These are phyloP conservation scores for Truncatella angustata DNA, from an alignment of 2,329 filamentous ascomycete genomes.

Conservation along the genomic window DNA sequence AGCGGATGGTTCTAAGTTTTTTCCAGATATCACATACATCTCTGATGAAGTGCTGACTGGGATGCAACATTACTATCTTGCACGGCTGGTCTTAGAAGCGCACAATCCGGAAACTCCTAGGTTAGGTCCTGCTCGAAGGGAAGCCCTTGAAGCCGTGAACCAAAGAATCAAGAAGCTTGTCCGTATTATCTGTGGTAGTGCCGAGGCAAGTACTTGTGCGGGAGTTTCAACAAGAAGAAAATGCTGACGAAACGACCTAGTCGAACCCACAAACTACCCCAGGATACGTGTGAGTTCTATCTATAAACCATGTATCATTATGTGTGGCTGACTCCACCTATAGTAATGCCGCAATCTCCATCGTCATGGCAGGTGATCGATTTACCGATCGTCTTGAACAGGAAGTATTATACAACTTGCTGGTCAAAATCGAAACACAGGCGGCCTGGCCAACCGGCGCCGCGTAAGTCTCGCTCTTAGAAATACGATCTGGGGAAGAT, in stretches of 20 bases:
- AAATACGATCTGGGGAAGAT: neutral
- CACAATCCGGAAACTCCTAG: constrained; percentile 1
- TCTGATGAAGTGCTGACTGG: constrained; percentile 1
- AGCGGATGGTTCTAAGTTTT: neutral
- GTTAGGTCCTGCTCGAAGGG: neutral
- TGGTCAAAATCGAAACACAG: neutral
- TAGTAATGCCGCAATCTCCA: constrained; percentile 1
- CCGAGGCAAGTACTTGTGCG: neutral
- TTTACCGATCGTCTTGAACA: neutral
- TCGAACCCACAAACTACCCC: neutral
- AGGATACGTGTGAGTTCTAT: constrained; percentile 4
- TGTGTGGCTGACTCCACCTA: neutral
- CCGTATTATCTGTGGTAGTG: neutral
- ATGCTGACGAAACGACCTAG: neutral
- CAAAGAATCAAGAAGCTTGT: neutral
- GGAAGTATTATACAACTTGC: neutral
- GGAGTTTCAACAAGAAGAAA: neutral
- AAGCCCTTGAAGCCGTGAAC: neutral
- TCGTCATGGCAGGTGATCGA: constrained; percentile 7
- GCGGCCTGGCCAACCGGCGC: constrained; percentile 3
- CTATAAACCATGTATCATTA: neutral
- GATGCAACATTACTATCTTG: constrained; percentile 7
- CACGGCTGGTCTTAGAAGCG: neutral
- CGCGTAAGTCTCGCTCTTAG: neutral
- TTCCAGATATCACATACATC: neutral